These are phyloP conservation scores for Fusarium devonianum DNA, from an alignment of 2,329 filamentous ascomycete genomes.

Conservation along the genomic window DNA sequence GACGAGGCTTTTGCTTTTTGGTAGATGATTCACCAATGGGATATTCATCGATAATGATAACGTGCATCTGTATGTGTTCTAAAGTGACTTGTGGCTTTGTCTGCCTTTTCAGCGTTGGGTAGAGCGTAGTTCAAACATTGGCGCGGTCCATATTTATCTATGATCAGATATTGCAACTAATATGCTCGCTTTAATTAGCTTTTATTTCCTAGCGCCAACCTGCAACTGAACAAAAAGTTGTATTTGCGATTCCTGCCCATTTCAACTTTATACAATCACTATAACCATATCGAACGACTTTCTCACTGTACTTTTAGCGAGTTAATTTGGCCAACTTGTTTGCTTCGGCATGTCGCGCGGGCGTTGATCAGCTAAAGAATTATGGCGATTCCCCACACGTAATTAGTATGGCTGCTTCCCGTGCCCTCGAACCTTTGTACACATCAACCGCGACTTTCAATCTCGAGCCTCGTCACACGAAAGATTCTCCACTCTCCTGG, in stretches of 20 bases:
- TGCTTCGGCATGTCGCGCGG: not conserved
- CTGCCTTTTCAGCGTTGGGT: no score
- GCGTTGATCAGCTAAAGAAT: not conserved
- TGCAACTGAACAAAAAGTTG: no score
- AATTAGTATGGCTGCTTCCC: not conserved
- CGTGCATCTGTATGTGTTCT: not conserved
- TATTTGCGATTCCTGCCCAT: no score
- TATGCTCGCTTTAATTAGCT: no score
- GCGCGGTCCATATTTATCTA: no score
- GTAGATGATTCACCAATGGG: slow-evolving; percentile 21
- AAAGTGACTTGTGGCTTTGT: not conserved
- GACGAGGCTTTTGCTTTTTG: slow-evolving; percentile 28
- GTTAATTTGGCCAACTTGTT: no score
- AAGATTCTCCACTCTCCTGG: not conserved
- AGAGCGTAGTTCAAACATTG: no score
- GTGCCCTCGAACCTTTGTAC: not conserved
- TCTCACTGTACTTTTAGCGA: no score
- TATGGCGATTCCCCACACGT: not conserved
- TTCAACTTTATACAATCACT: no score
- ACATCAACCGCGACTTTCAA: not conserved
- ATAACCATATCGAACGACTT: no score
- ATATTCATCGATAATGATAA: slow-evolving; percentile 21
- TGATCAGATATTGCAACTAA: no score
- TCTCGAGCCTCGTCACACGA: not conserved
- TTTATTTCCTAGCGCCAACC: no score